Conservation (phyloP, 1,284 basidiomycete species). For the Fomitiporia mediterranea region DNA sequence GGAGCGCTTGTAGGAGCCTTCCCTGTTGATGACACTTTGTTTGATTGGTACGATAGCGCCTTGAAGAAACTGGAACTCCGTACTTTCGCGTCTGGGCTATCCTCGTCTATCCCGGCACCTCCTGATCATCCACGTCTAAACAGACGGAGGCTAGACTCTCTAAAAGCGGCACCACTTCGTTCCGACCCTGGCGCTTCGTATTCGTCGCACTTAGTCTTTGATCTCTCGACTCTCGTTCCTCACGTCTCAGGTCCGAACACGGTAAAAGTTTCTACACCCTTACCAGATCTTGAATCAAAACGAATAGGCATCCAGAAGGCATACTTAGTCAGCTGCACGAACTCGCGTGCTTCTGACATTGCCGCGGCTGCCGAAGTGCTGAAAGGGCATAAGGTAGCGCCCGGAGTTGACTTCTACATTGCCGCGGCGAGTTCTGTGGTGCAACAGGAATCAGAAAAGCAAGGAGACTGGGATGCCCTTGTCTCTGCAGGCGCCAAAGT, state of each 20-base stretch:
- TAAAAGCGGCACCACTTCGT: slow-evolving; percentile 50
- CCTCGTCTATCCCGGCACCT: slow-evolving; percentile 57
- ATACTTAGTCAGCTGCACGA: slow-evolving; percentile 98
- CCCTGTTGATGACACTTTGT: slow-evolving; percentile 81
- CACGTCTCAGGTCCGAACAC: slow-evolving; percentile 97
- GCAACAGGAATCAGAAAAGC: slow-evolving; percentile 82
- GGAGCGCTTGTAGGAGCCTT: slow-evolving; percentile 95
- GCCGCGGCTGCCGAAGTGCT: slow-evolving; percentile 89
- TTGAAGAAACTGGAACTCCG: slow-evolving; percentile 77
- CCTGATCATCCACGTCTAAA: slow-evolving; percentile 89
- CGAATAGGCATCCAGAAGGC: slow-evolving; percentile 92
- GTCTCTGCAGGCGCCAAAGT: slow-evolving; percentile 87
- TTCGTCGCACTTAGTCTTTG: slow-evolving; percentile 85
- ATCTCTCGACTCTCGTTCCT: slow-evolving; percentile 91
- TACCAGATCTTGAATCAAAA: slow-evolving; percentile 72
- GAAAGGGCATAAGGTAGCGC: slow-evolving; percentile 79
- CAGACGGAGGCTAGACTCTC: slow-evolving; percentile 61
- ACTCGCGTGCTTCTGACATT: slow-evolving; percentile 94
- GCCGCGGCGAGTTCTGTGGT: slow-evolving; percentile 92
- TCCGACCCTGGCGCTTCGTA: slow-evolving; percentile 85
- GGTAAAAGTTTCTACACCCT: slow-evolving; percentile 92
- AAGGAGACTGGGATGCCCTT: slow-evolving; percentile 88
- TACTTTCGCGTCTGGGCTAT: slow-evolving; percentile 58
- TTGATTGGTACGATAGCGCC: slow-evolving; percentile 86
- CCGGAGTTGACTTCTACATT: slow-evolving; percentile 95